Evolutionary conservation across 768 basidiomycete species (phyloP), one percentile per base, ranked within the genome.

Genomic region (Podaxis sp.): DNA sequence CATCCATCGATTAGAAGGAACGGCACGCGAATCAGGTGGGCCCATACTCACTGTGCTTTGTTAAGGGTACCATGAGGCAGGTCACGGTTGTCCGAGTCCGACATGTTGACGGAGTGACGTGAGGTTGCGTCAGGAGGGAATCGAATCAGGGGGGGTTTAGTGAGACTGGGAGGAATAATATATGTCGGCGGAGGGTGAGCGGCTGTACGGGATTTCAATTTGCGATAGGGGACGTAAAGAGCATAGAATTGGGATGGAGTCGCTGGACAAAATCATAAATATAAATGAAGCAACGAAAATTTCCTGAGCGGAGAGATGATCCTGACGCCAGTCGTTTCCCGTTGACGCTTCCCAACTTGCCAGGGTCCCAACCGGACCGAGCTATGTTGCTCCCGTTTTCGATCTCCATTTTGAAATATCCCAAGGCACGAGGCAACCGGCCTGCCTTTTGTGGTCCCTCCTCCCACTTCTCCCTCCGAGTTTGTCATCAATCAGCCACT

Each of bases 231-330:
- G 49, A 58, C 57, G 57, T 58, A 58, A 58, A 58, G 48, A 37
- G 57, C 38, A 51, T 60, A 60, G 49, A 38, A 22, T 51, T 59
- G n/a, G 58, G 52, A 44, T 62, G 60, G 53, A 48, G 60, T 51
- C 22, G 41, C 51, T 41, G 53, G 60, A 62, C 53, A 48, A 41
- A 55, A 62, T 62, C 60, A 55, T 62, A 62, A 62, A 55, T 62
- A 62, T 53, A 48, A 62, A 54, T 53, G 60, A 62, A 62, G 60
- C 60, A 37, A 36, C 22, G 60, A 62, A 62, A 62, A 48, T 62
- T 62, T 62, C 28, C 22, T 40, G 46, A 46, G 41, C 53, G 44
- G 30, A 53, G 60, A 54, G 46, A 58, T 50, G 46, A 58, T 58
- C 57, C 57, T 58, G 48, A 26, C 58, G 36, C 58, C 58, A 41